phyloP scores from a whole-genome alignment of 352 stramenopile species.

The Thraustochytrium striatum region DNA sequence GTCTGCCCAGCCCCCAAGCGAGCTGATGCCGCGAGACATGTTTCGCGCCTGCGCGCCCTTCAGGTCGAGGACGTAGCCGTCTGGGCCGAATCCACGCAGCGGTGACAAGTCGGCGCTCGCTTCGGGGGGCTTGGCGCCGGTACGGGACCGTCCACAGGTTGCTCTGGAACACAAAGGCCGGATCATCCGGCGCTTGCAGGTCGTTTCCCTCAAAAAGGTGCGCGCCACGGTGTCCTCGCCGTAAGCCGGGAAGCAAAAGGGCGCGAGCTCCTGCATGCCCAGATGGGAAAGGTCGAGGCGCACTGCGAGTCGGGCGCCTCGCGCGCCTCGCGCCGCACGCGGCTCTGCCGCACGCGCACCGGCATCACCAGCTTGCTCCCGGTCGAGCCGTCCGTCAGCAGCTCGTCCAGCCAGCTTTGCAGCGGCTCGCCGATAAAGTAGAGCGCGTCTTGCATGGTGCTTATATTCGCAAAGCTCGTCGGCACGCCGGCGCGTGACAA shows the following conservation, averaged over 20 bases:
- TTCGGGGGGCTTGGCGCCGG: neutral
- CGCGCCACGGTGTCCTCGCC: neutral
- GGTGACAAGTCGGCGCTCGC: neutral
- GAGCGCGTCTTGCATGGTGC: neutral
- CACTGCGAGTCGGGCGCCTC: neutral
- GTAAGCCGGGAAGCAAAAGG: slow-evolving; percentile 3
- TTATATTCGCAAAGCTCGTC: slow-evolving; percentile 6
- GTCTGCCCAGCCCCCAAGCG: neutral
- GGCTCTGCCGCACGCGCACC: slow-evolving; percentile 26
- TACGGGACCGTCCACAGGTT: slow-evolving; percentile 2
- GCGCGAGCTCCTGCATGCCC: neutral
- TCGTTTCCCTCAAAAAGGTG: slow-evolving; percentile 3
- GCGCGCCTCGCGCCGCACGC: neutral
- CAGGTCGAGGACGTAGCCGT: neutral
- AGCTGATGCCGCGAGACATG: neutral
- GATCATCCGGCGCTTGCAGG: neutral
- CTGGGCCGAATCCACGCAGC: neutral
- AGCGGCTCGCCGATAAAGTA: slow-evolving; percentile 2
- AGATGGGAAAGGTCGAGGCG: neutral
- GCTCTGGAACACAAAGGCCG: neutral
- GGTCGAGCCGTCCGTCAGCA: neutral
- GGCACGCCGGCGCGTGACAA: neutral
- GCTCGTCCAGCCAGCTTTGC: neutral
- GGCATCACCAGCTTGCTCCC: slow-evolving; percentile 35
- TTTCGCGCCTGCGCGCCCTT: neutral